Evolutionary conservation across 768 basidiomycete species (phyloP).

Genomic region (Mycena rosella): DNA sequence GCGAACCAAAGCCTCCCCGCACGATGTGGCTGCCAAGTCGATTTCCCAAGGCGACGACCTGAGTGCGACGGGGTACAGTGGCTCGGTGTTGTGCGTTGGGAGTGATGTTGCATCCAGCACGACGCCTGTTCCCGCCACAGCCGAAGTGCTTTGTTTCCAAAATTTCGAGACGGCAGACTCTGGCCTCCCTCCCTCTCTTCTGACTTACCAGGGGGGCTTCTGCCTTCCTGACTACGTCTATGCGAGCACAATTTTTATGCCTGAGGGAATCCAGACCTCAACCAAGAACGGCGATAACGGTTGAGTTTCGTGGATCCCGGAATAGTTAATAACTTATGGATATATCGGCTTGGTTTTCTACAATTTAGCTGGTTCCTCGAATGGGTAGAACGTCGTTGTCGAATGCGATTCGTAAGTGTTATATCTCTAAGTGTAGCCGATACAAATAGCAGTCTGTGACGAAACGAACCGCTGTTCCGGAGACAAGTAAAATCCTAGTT

Average conservation of each 20-base stretch:
- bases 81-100: conserved; percentile 3
- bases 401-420: too few species aligned
- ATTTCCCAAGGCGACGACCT: background rate
- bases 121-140: background rate
- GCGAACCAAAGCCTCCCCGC: background rate
- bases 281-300: too few species aligned
- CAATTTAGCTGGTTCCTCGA: too few species aligned
- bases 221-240: conserved; percentile 8
- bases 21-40: background rate
- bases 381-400: too few species aligned
- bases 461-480: too few species aligned
- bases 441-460: too few species aligned
- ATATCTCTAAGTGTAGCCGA: too few species aligned
- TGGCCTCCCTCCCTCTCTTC: background rate
- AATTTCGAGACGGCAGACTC: background rate
- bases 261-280: background rate
- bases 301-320: too few species aligned
- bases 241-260: background rate
- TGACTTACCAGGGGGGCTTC: conserved; percentile 8
- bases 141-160: background rate
- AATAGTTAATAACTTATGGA: too few species aligned
- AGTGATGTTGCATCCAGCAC: background rate
- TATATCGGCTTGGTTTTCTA: too few species aligned
- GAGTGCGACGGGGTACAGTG: conserved; percentile 3
- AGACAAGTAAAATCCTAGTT: too few species aligned